Evolutionary conservation across 192 early-diverging fungal genomes (phyloP), one percentile per base, ranked within the genome.

Genomic region (Entrophospora sp.): DNA sequence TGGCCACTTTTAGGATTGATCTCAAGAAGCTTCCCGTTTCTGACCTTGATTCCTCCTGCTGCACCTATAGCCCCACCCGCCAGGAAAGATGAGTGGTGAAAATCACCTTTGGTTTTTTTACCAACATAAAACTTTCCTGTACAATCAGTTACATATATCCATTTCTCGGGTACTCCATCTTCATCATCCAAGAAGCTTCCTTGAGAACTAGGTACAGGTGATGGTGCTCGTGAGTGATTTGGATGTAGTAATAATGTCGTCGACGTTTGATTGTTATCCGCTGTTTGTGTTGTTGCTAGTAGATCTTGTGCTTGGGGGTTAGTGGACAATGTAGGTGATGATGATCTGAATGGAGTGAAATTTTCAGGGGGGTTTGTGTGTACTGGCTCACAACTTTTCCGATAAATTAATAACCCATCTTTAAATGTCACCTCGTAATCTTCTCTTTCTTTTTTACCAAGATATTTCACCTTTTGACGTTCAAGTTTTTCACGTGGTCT

Each of bases 1-100:
- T 77, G 75, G 42, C 75, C 75, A n/a, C 70, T 72, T 44, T 74
- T 77, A 0, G 75, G 75, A 46, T 68, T 77, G 24, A 77, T 71
- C 52, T 77, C 73, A 53, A 73, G 27, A 12, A 77, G 38, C 32
- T 67, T 66, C 8, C 75, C 75, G 13, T 46, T 18, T 16, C 67
- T 62, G 20, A 74, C 59, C 22, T 70, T 43, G 16, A 77, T 72
- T 6, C 72, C 75, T 6, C 75, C 75, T 8, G 75, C 75, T 22
- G 75, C 69, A 34, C 68, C 49, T 22, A 77, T 71, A 0, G 72
- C 70, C 0, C 72, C 75, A 0, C 75, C 75, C 0, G 69, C 69
- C 20, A 77, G 51, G 60, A 77, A 77, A 9, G 72, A 73, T 4
- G 75, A 77, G 32, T 77, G 75, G 49, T 77, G 75, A 44, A 77